Evolutionary conservation across 306 rosid genomes (phyloP), one percentile per base, ranked within the genome.

Genomic region (Glycine latifolia): DNA sequence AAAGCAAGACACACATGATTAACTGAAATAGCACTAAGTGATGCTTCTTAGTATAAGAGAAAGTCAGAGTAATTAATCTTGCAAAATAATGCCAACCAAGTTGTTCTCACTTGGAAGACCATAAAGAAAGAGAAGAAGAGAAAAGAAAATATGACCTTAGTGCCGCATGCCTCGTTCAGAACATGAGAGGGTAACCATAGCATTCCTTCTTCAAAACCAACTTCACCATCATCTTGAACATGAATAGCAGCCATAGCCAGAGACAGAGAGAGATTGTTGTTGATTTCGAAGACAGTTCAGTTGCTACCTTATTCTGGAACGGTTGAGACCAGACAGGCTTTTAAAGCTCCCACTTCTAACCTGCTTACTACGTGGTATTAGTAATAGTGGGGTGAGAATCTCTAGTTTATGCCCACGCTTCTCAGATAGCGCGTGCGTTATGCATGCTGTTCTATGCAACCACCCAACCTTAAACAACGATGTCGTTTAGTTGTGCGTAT

Each of bases 181-280:
- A 89, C 90, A 62, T 87, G 88, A 53, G 87, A 80, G 48, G 97
- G 94, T 79, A 91, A 90, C 84, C 89, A 87, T 8, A 76, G 65
- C 90, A 86, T 82, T 86, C 91, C 92, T 71, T 90, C 97, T 69
- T 89, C 90, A 52, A 89, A 84, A 65, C 84, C 80, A 81, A 89
- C 77, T 67, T 87, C 89, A 53, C 20, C 81, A 26, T 26, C 31
- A 26, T 26, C 31, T 0, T 26, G 31, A 26, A 26, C 31, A 26
- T 26, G 31, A 26, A 26, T 26, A 26, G 31, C 31, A 76, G 89
- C 92, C 94, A 87, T 89, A 77, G 83, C 43, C 69, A 69, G 46
- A 53, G 53, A 62, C 9, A 54, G 43, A 69, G 20, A 58, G 47
- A 43, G 9, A 43, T 12, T 11, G 31, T 55, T 44, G 35, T 50